phyloP scores from a whole-genome alignment of 2,329 filamentous ascomycete genomes.

The Blumeria hordei region DNA sequence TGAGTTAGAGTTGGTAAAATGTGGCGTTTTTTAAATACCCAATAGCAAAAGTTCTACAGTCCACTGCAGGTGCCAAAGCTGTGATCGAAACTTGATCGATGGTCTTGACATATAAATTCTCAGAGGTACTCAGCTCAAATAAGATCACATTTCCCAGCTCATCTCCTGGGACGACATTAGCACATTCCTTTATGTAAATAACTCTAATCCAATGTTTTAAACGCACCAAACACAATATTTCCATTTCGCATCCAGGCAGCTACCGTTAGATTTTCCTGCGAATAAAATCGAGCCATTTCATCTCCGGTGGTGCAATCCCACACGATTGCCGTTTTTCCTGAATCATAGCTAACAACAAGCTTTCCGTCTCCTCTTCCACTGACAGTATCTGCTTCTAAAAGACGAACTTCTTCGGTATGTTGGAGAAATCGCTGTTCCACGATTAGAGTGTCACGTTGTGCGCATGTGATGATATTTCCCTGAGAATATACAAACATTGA shows the following conservation, averaged over 20 bases:
- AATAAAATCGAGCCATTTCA: constrained; percentile 76
- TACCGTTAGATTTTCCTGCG: constrained; percentile 64
- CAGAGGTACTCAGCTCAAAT: constrained; percentile 79
- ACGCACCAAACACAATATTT: constrained; percentile 82
- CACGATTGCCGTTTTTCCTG: constrained; percentile 73
- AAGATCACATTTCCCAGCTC: constrained; percentile 78
- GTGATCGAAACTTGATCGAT: constrained; percentile 84
- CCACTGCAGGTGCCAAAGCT: constrained; percentile 66
- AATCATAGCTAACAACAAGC: constrained; percentile 81
- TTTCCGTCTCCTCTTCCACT: constrained; percentile 70
- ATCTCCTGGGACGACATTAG: constrained; percentile 37
- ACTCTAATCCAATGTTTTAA: background rate
- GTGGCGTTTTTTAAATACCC: constrained; percentile 30
- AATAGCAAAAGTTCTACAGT: constrained; percentile 89
- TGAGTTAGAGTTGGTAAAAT: background rate
- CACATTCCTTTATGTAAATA: background rate
- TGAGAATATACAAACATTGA: constrained; percentile 79
- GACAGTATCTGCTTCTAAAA: constrained; percentile 74
- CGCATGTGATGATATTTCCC: constrained; percentile 57
- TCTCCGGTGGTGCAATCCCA: constrained; percentile 90
- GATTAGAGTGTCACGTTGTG: constrained; percentile 77
- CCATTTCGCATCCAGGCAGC: constrained; percentile 94
- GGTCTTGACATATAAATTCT: constrained; percentile 75
- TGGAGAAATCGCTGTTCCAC: constrained; percentile 69
- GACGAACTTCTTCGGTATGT: constrained; percentile 60